Evolutionary conservation across 805 yeast species (phyloP).

Genomic region (Saccharomycopsis oosterbeekiorum): DNA sequence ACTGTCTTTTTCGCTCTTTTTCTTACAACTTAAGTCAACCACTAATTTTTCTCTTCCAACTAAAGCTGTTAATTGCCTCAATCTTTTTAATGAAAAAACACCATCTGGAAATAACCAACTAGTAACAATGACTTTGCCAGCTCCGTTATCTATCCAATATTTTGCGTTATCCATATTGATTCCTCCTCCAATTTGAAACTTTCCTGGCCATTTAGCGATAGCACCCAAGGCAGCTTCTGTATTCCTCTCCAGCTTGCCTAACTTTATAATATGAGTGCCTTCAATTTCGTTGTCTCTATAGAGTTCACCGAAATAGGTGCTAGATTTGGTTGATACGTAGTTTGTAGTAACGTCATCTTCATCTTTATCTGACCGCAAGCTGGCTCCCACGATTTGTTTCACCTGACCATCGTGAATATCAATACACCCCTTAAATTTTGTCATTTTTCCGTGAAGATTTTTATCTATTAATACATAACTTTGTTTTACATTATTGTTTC

Average conservation of each 20-base stretch:
- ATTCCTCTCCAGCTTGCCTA: conserved; percentile 68
- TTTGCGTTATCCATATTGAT: conserved; percentile 65
- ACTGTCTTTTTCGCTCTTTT: conserved; percentile 21
- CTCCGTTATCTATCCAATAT: conserved; percentile 68
- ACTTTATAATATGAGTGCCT: conserved; percentile 90
- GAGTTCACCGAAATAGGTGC: conserved; percentile 64
- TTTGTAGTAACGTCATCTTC: conserved; percentile 48
- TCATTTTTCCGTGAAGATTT: conserved; percentile 38
- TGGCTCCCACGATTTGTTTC: conserved; percentile 95
- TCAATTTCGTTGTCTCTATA: conserved; percentile 47
- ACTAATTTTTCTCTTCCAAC: conserved; percentile 65
- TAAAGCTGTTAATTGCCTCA: conserved; percentile 36
- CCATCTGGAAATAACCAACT: conserved; percentile 79
- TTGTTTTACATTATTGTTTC: too few relatives aligned
- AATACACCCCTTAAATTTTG: conserved; percentile 85
- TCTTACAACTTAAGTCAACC: conserved; percentile 81
- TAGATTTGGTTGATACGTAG: conserved; percentile 65
- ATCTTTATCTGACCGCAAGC: conserved; percentile 51
- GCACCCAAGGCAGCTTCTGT: conserved; percentile 79
- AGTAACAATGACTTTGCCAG: conserved; percentile 84
- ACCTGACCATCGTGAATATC: conserved; percentile 94
- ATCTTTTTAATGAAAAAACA: conserved; percentile 39
- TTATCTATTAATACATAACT: too few relatives aligned
- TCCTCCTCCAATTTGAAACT: conserved; percentile 89
- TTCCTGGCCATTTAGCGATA: conserved; percentile 57